Evolutionary conservation across 176 grass and related monocot genomes (phyloP), one percentile per base, ranked within the genome.

Genomic region (Triticum monococcum): DNA sequence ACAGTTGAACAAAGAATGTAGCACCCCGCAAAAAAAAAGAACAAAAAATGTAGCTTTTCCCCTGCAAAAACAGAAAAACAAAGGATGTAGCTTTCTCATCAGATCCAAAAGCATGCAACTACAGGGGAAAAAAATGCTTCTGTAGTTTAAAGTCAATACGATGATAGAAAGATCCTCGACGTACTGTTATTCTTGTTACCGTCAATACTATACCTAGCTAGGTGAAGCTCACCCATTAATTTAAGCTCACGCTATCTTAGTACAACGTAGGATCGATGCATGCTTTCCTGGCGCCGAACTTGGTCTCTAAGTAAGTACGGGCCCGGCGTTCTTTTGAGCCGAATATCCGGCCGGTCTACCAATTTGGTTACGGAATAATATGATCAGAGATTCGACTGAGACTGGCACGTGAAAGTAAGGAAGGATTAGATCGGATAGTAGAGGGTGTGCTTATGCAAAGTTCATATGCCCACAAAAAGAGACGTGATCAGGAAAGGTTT

Each of bases 391-490:
- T 76, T 76, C 73, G 73, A 76, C 73, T 31, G 11, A 46, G 73
- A 76, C 73, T 12, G 73, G 12, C 73, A 76, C 45, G 40, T 31
- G 72, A 75, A 75, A 75, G 73, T 5, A 4, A 32, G 73, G 45
- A 54, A 54, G 73, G 73, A 76, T 76, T 76, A 32, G 73, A 76
- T 76, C 2, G 72, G 71, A 46, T 74, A 46, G 71, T 22, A 46
- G 71, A 46, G 40, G 73, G 45, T 31, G 73, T 76, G 18, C 73
- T 76, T 32, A 76, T 76, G 26, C 73, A 8, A 54, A 76, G 73
- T 32, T 76, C 73, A 28, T 76, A 76, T 76, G 45, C 73, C 73
- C 73, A 76, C 41, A 48, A 75, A 75, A 75, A 50, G 72, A 48
- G 41, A 8, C 1, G 35, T 36, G 1, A 28, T 18, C 25, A 11